Percentiles rank a stretch among this genome's conserved stretches.
Conservation (phyloP, 352 stramenopile genomes). For the Globisporangium nagaii region DNA sequence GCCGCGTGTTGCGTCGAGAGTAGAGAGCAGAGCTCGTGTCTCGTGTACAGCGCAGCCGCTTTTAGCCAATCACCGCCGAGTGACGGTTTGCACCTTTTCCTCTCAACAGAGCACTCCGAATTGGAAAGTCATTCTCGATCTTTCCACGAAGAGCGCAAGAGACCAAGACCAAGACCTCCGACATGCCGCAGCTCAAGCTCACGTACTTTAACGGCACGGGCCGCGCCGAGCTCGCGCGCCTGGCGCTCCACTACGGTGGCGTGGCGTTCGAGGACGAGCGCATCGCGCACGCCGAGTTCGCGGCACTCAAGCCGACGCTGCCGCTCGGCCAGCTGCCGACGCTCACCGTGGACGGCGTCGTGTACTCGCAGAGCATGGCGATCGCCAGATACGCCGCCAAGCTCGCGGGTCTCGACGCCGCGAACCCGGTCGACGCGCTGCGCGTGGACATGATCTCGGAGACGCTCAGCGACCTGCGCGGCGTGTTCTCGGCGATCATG, state of each 20-base stretch:
- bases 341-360: constrained; percentile 18
- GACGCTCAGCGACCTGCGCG: constrained; percentile 3
- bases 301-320: constrained; percentile 12
- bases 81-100: not conserved
- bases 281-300: constrained; percentile 3
- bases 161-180: not conserved
- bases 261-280: constrained; percentile 22
- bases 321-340: constrained; percentile 19
- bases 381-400: constrained; percentile 23
- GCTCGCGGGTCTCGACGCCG: constrained; percentile 13
- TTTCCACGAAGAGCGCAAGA: not conserved
- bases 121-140: not conserved
- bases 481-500: not conserved
- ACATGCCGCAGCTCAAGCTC: constrained; percentile 36
- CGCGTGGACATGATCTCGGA: constrained; percentile 12
- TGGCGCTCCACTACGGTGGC: constrained; percentile 32
- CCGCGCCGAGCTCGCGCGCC: constrained; percentile 51
- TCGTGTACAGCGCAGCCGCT: not conserved
- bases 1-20: no score
- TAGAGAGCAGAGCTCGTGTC: no score
- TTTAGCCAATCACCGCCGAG: not conserved
- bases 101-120: no score
- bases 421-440: constrained; percentile 7
- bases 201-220: constrained; percentile 61
- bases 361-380: constrained; percentile 17